These are phyloP conservation scores for Chaetomiaceae sp. DNA, from an alignment of 2,329 filamentous ascomycete genomes.

Conservation along the genomic window DNA sequence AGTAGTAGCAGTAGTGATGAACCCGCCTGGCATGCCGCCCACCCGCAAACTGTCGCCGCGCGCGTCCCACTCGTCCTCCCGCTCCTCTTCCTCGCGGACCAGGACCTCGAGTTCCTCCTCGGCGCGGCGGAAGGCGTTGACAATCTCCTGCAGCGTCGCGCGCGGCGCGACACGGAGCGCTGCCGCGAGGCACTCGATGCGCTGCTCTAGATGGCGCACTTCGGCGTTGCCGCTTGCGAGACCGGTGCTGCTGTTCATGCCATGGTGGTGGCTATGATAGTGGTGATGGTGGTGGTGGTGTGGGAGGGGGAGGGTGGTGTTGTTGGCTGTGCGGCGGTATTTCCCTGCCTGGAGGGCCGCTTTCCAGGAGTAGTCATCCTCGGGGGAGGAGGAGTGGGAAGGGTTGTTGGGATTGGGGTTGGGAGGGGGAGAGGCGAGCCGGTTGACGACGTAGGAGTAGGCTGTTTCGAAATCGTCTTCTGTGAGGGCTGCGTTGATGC, in stretches of 20 bases:
- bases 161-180: constrained; percentile 70
- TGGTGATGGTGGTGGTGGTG: too few species aligned
- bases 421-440: constrained; percentile 41
- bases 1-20: constrained; percentile 30
- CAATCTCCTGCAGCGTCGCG: constrained; percentile 65
- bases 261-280: constrained; percentile 45
- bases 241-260: background rate
- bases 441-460: constrained; percentile 75
- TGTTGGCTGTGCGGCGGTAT: constrained; percentile 56
- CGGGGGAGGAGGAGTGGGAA: too few species aligned
- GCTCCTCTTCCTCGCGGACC: constrained; percentile 61
- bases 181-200: constrained; percentile 73
- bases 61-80: constrained; percentile 67
- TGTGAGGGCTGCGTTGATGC: constrained; percentile 68
- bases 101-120: constrained; percentile 71
- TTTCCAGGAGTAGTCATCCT: constrained; percentile 72
- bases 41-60: constrained; percentile 45
- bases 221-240: constrained; percentile 52
- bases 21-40: constrained; percentile 52
- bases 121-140: constrained; percentile 70
- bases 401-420: background rate
- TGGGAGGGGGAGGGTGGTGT: constrained; percentile 52
- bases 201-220: constrained; percentile 71
- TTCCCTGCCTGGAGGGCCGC: constrained; percentile 75
- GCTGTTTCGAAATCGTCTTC: constrained; percentile 83